phyloP scores from a whole-genome alignment of 176 grass and related monocot genomes.

The Canna indica region DNA sequence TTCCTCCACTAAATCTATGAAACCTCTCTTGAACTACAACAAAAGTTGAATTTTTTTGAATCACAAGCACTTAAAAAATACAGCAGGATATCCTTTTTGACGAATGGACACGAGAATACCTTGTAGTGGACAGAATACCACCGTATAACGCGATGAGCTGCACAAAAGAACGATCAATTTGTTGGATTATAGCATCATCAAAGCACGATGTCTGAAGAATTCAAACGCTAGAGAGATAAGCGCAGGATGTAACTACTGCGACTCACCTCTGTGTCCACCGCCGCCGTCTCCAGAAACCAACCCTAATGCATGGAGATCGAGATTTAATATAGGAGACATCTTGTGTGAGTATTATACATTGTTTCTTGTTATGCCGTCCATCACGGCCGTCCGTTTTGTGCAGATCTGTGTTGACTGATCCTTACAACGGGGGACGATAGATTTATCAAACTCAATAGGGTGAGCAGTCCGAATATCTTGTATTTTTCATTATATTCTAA shows the following conservation, averaged over 20 bases:
- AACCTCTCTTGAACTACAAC: not conserved
- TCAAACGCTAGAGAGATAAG: not conserved
- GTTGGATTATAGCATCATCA: not conserved
- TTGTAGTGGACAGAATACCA: not conserved
- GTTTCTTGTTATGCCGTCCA: too few species aligned
- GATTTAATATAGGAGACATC: not conserved
- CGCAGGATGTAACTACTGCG: not conserved
- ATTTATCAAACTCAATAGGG: too few species aligned
- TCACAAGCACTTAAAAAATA: not conserved
- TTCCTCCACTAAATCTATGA: not conserved
- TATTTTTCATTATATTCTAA: too few species aligned
- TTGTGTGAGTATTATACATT: too few species aligned
- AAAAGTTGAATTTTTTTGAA: not conserved
- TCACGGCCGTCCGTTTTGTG: too few species aligned
- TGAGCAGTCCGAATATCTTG: too few species aligned
- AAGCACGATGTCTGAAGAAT: not conserved
- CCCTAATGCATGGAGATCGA: not conserved
- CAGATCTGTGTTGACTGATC: too few species aligned
- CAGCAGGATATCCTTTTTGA: too few species aligned
- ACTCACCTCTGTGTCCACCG: not conserved
- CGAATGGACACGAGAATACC: not conserved
- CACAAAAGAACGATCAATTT: not conserved
- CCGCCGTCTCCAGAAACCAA: not conserved
- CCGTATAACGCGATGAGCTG: not conserved
- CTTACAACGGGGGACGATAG: too few species aligned